Evolutionary conservation across 1,139 yeast species (phyloP).

Genomic region (Zygoascus hellenicus): DNA sequence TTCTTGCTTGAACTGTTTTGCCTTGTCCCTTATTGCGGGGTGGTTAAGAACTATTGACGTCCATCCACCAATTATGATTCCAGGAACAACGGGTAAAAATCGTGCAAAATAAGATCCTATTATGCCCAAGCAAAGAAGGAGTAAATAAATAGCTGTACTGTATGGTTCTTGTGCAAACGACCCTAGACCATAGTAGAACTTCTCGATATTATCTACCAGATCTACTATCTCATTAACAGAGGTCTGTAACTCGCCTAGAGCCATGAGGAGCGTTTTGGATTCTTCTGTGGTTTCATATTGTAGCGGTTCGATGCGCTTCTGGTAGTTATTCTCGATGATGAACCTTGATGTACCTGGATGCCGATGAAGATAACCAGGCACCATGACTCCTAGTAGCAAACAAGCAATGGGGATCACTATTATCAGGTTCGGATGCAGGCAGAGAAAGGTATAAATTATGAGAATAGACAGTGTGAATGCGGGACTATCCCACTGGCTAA

Average conservation of each 20-base stretch:
- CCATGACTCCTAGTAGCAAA: slow-evolving; percentile 52
- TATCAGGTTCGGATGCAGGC: slow-evolving; percentile 64
- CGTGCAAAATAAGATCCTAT: slow-evolving; percentile 50
- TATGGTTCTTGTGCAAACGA: slow-evolving; percentile 66
- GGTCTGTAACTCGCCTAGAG: slow-evolving; percentile 59
- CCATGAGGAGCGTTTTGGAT: slow-evolving; percentile 36
- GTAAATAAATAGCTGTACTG: slow-evolving; percentile 50
- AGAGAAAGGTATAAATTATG: slow-evolving; percentile 30
- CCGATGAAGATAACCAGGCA: slow-evolving; percentile 64
- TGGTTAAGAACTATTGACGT: slow-evolving; percentile 44
- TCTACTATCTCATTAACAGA: slow-evolving; percentile 52
- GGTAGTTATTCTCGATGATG: slow-evolving; percentile 15
- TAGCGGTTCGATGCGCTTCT: slow-evolving; percentile 11
- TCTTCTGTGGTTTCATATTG: slow-evolving; percentile 10
- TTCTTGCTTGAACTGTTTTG: slow-evolving; percentile 20
- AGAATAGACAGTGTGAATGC: slow-evolving; percentile 33
- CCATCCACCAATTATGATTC: slow-evolving; percentile 59
- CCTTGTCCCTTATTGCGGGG: slow-evolving; percentile 43
- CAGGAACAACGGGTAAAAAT: slow-evolving; percentile 59
- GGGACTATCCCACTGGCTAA: slow-evolving; percentile 31
- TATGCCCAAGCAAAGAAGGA: slow-evolving; percentile 42
- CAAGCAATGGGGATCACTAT: slow-evolving; percentile 58
- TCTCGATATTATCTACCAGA: slow-evolving; percentile 49
- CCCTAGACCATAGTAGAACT: slow-evolving; percentile 55
- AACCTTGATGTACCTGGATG: slow-evolving; percentile 42